Base-by-base conservation (phyloP, 192 early-diverging fungal species). In the Jimgerdemannia lactiflua region DNA sequence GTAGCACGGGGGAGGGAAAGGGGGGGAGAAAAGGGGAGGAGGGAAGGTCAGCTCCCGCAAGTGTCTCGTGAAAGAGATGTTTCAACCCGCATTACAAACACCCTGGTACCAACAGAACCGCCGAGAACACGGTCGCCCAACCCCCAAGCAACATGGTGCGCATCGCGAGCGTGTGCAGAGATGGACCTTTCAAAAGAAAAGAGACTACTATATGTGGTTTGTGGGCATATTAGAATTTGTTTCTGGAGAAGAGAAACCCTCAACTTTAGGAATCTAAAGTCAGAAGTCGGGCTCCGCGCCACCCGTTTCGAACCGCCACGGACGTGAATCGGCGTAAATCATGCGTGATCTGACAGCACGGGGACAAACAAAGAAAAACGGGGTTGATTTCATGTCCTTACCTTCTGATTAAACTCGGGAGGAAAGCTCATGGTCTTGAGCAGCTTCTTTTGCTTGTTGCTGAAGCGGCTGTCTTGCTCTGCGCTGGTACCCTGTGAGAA, bases 391-490 rank as follows among this genome's bases (percentile, higher is more conserved):
- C 67, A 41, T 43, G 49, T 49, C 42, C 43, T 42, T 82, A 94
- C 94, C 90, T 96, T 95, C 77, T 84, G 82, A 65, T 82, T 81
- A 75, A 90, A 95, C 39, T 91, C 89, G n/a, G 90, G 77, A 54
- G 95, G 94, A 76, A 97, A 97, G 63, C 86, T 89, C 84, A 94
- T 91, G 39, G 83, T 87, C 43, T 93, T 92, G 49, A 94, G 81
- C 43, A 95, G 83, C 80, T 94, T 94, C 79, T 94, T 92, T 67
- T 92, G 83, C 79, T 96, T 96, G 83, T 96, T 88, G 49, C 84
- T 89, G 83, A 94, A 94, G 6, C 92, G 89, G 43, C 82, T 79
- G 77, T 95, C 94, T 81, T 96, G 93, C 8, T 92, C 94, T 29
- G 87, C 82, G 75, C 88, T 93, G 18, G 94, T 91, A 49, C 94